Base-by-base conservation (phyloP, 768 basidiomycete genomes). In the Stropharia rugosoannulata region DNA sequence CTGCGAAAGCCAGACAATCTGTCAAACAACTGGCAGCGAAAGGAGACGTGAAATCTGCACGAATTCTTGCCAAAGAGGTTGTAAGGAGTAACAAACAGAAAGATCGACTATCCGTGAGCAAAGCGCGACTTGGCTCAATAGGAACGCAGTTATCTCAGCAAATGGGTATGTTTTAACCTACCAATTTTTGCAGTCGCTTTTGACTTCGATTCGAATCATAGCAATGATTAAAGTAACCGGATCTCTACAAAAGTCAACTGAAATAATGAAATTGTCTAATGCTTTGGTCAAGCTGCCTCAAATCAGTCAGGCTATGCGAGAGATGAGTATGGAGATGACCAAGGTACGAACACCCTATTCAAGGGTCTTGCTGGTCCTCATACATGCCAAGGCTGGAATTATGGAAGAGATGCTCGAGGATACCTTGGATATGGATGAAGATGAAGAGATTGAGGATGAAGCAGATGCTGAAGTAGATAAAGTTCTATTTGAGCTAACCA, bases 241-340 rank as follows among this genome's bases (percentile, higher is more conserved):
- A n/a, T 85, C 95, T 5, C 76, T 99, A 58, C 96, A 98, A 73
- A 97, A 95, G 72, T 97, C 95, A 6, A 95, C 96, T 1, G 95
- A 98, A 70, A 98, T 98, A 58, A 98, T 99, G 95, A 98, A 90
- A 73, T 79, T 95, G 40, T 95, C 95, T n/a, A 98, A 96, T 73
- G 75, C 88, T 25, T 80, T 98, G 45, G 77, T 98, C 61, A 95
- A 87, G 64, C 79, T 99, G 13, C 97, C 97, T 15, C 94, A 98
- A 69, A 84, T 98, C 46, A 90, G 88, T 71, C 87, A 85, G 59
- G 83, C 84, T 0, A 99, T 99, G 97, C 84, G 94, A 36, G 90
- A 97, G 66, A 95, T 99, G 94, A 93, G 90, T 63, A 93, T 95
- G 89, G 97, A 99, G 73, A 98, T 98, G 97, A 98, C 92, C 59